Evolutionary conservation across 768 basidiomycete genomes (phyloP).

Genomic region (Collybiopsis confluens): DNA sequence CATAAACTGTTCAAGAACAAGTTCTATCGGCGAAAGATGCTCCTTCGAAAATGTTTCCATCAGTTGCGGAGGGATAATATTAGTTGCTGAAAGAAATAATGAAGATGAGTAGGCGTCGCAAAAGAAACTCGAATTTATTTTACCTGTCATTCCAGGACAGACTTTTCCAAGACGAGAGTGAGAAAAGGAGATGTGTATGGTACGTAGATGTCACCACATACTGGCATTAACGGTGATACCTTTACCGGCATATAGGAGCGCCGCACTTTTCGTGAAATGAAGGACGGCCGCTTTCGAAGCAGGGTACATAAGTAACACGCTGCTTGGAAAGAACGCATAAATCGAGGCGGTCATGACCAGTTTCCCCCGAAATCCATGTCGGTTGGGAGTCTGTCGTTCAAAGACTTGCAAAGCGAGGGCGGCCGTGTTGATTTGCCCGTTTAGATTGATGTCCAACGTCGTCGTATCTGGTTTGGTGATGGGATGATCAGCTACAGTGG

Average conservation of each 20-base stretch:
- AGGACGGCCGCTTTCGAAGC: constrained; percentile 16
- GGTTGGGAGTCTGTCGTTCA: constrained; percentile 15
- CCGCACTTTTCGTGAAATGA: constrained; percentile 16
- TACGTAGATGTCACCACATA: not conserved
- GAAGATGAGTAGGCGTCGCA: too few relatives aligned
- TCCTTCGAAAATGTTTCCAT: not conserved
- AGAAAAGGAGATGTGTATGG: not conserved
- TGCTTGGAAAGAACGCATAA: constrained; percentile 14
- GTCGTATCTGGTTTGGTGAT: constrained; percentile 13
- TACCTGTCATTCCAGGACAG: not conserved
- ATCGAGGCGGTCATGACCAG: constrained; percentile 16
- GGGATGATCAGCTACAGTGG: constrained; percentile 9
- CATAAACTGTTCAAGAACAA: constrained; percentile 2
- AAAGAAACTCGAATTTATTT: too few relatives aligned
- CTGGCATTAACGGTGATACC: constrained; percentile 15
- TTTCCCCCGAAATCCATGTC: constrained; percentile 15
- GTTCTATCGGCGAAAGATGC: not conserved
- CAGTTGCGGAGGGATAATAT: not conserved
- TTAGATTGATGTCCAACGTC: constrained; percentile 13
- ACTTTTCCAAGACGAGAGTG: not conserved
- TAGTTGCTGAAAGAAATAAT: not conserved
- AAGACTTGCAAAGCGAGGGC: constrained; percentile 17
- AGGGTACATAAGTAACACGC: constrained; percentile 17
- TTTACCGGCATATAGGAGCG: constrained; percentile 13
- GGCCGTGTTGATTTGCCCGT: constrained; percentile 17